Base-by-base conservation (phyloP, 1,139 yeast species). In the Blastobotrys ciferrii region DNA sequence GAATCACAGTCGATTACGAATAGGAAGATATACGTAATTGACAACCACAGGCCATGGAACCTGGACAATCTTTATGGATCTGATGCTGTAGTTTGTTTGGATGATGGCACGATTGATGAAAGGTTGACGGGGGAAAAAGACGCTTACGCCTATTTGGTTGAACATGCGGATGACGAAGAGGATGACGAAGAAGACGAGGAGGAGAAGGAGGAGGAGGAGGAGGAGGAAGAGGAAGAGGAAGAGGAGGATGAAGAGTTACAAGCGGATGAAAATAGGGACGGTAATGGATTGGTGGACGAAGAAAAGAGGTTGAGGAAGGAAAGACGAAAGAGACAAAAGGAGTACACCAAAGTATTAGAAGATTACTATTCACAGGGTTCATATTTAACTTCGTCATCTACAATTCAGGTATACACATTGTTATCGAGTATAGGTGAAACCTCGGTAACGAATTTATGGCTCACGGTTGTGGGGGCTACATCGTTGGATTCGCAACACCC, bases 1-100 rank as follows among this genome's bases (percentile, higher is more conserved):
- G 54, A 49, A n/a, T 33, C 61, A 45, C 51, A 59, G 39, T 17
- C 59, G 53, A 12, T 52, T 49, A 32, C 17, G 57, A 41, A 68
- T 40, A 72, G 84, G 57, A 76, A 76, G 51, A 76, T 94, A 1
- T 94, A 87, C 62, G 78, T 94, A 12, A 75, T 92, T 52, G 99
- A 94, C 66, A 92, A 95, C 3, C 95, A 87, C 56, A 73, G 98
- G 55, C 99, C 98, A 2, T 92, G 98, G 98, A 89, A 89, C 66
- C 71, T 94, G 57, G 96, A 91, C 63, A 94, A 94, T 64, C 64
- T 92, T 46, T 91, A 87, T 73, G 96, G 95, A 2, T 83, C 95
- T 1, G 78, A 81, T n/a, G 74, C 81, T 58, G 80, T 92, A 9
- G 74, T 80, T 4, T 92, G 98, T 65, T 78, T 91, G 53, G 98